phyloP scores from a whole-genome alignment of 208 protist species.

The Leishmania arabica region DNA sequence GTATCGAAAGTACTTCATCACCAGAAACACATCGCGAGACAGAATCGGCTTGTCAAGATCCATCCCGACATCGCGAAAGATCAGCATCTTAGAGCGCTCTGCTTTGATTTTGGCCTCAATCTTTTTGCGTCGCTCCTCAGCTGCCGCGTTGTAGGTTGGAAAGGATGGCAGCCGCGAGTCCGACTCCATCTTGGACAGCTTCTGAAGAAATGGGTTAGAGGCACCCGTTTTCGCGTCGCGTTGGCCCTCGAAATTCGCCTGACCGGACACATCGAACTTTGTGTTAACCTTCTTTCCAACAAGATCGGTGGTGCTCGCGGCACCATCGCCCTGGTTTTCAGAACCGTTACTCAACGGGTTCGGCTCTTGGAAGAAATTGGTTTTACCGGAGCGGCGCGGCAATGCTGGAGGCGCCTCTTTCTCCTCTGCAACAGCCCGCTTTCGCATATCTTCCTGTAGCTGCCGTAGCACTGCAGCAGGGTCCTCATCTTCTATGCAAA shows the following conservation, averaged over 20 bases:
- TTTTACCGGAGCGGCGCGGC: conserved; percentile 45
- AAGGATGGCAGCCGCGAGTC: conserved; percentile 44
- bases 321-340: background rate
- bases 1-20: conserved; percentile 89
- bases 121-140: conserved; percentile 37
- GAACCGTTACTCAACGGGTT: background rate
- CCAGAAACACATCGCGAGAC: conserved; percentile 84
- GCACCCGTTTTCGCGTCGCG: background rate
- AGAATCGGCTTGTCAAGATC: conserved; percentile 89
- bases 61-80: conserved; percentile 91
- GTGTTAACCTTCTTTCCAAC: background rate
- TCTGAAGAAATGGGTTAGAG: conserved; percentile 60
- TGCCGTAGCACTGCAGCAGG: conserved; percentile 43
- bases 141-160: conserved; percentile 52
- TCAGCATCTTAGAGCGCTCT: conserved; percentile 74
- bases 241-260: background rate
- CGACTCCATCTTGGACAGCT: conserved; percentile 64
- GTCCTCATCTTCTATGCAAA: conserved; percentile 38
- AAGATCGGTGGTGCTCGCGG: background rate
- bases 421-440: conserved; percentile 17
- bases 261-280: background rate
- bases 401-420: conserved; percentile 36
- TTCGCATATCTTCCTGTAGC: conserved; percentile 41
- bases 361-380: conserved; percentile 31
- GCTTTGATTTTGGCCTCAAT: conserved; percentile 68